Evolutionary conservation across 768 basidiomycete species (phyloP).

Genomic region (Suillus plorans): DNA sequence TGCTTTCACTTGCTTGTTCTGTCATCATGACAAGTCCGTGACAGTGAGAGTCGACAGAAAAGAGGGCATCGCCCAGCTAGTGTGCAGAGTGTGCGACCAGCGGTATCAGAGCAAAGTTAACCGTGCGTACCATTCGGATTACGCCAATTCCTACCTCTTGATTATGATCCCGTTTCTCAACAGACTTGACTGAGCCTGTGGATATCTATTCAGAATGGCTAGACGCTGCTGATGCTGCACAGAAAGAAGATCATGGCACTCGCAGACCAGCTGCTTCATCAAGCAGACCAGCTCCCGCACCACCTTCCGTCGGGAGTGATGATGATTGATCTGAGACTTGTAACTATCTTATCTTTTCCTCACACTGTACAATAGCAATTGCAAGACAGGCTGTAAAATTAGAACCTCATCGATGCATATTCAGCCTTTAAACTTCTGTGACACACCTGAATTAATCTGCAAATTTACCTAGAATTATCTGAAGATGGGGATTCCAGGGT

Average conservation of each 20-base stretch:
- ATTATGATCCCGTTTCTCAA: slow-evolving; percentile 9
- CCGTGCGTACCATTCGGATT: slow-evolving; percentile 49
- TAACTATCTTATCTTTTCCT: slow-evolving; percentile 9
- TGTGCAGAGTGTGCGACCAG: slow-evolving; percentile 85
- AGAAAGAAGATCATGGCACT: slow-evolving; percentile 54
- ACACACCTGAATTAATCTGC: background rate
- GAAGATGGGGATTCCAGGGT: background rate
- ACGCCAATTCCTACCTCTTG: slow-evolving; percentile 11
- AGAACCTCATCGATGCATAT: background rate
- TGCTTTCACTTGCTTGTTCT: slow-evolving; percentile 84
- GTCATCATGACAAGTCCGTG: slow-evolving; percentile 88
- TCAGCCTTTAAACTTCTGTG: background rate
- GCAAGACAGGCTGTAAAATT: slow-evolving; percentile 8
- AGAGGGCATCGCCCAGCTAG: slow-evolving; percentile 77
- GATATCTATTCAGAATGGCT: slow-evolving; percentile 94
- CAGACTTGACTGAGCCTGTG: slow-evolving; percentile 84
- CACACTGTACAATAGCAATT: slow-evolving; percentile 22
- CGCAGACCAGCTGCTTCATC: slow-evolving; percentile 58
- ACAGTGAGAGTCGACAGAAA: slow-evolving; percentile 84
- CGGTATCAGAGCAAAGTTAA: slow-evolving; percentile 86
- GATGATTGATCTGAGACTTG: slow-evolving; percentile 42
- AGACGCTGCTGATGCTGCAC: slow-evolving; percentile 82
- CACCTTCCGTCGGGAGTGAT: slow-evolving; percentile 43
- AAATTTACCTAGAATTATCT: background rate
- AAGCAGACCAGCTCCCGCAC: slow-evolving; percentile 37